Base-by-base conservation (phyloP, 352 stramenopile species). In the Phytophthora sojae region DNA sequence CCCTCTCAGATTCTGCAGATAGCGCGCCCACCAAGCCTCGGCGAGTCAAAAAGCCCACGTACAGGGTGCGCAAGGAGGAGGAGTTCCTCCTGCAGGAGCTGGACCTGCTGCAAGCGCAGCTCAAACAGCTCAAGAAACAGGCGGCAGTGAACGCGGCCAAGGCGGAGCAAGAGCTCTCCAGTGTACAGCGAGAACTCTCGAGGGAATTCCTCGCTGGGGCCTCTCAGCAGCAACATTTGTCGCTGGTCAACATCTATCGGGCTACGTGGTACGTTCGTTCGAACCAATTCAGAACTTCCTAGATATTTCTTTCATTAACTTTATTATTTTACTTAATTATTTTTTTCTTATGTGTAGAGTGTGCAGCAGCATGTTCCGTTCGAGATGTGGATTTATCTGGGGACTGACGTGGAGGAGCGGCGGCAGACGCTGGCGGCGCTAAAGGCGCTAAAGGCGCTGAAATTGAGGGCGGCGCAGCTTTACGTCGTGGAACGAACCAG, bases 371-470 rank as follows among this genome's bases (percentile, higher is more conserved):
- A 77, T 56, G 59, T 76, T 53, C 78, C 78, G 12, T 76, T 78
- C 21, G 72, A 85, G 42, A 83, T 78, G 67, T 72, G 58, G 67
- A 82, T 90, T 74, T 73, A 77, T 61, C 66, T 90, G 9, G 70
- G 75, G 3, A 69, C 69, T 0, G 69, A 86, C 45, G 30, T 57
- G 25, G 23, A 63, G 4, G 54, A 83, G 60, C 74, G 83, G 19
- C 72, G 67, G 44, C 69, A 63, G 15, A 77, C 76, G 25, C 32
- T 90, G 12, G 52, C 71, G n/a, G n/a, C n/a, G n/a, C n/a, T n/a
- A n/a, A n/a, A n/a, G 12, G 53, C 64, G 0, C 61, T 86, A 42
- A 87, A 86, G 37, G 6, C 19, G 0, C 47, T 30, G 12, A 78
- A 80, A 29, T 52, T 88, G 25, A 69, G 45, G 2, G 60, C 68